These are phyloP conservation scores for Aspergillus incahuasiensis DNA, from an alignment of 495 filamentous ascomycete species.

Conservation along the genomic window DNA sequence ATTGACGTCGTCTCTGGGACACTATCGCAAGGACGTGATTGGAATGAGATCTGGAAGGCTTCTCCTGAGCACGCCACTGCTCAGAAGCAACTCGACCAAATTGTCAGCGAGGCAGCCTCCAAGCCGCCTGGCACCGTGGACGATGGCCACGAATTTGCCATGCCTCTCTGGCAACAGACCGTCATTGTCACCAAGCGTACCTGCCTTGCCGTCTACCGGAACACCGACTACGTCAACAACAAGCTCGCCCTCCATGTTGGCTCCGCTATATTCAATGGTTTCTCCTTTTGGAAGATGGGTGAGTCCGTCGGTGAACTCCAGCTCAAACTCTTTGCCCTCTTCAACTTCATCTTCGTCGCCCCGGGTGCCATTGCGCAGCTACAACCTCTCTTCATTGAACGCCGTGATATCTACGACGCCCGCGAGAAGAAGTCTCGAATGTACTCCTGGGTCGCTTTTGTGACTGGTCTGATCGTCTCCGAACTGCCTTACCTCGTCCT, in stretches of 20 bases:
- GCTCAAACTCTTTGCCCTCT: slow-evolving; percentile 35
- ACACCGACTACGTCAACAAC: slow-evolving; percentile 60
- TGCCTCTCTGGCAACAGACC: slow-evolving; percentile 51
- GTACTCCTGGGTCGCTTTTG: slow-evolving; percentile 54
- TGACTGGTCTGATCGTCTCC: slow-evolving; percentile 44
- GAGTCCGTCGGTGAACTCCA: slow-evolving; percentile 29
- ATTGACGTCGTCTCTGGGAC: slow-evolving; percentile 65
- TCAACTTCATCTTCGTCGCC: slow-evolving; percentile 49
- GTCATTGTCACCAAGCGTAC: slow-evolving; percentile 54
- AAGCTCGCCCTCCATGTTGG: slow-evolving; percentile 46
- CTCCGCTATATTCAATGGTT: slow-evolving; percentile 37
- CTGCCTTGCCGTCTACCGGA: slow-evolving; percentile 56
- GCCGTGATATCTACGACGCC: slow-evolving; percentile 48
- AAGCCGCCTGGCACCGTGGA: slow-evolving; percentile 30
- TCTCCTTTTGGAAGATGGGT: slow-evolving; percentile 39
- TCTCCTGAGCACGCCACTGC: slow-evolving; percentile 45
- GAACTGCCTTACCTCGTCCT: slow-evolving; percentile 51
- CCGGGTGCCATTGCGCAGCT: slow-evolving; percentile 48
- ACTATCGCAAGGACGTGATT: slow-evolving; percentile 40
- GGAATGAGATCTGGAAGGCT: slow-evolving; percentile 60
- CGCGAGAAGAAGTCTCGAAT: slow-evolving; percentile 50
- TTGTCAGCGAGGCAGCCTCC: slow-evolving; percentile 40
- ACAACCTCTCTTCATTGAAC: slow-evolving; percentile 50
- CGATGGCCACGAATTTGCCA: slow-evolving; percentile 53
- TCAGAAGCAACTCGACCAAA: slow-evolving; percentile 49